Conservation (phyloP, 1,139 yeast genomes). For the Suhomyces atakaporum region DNA sequence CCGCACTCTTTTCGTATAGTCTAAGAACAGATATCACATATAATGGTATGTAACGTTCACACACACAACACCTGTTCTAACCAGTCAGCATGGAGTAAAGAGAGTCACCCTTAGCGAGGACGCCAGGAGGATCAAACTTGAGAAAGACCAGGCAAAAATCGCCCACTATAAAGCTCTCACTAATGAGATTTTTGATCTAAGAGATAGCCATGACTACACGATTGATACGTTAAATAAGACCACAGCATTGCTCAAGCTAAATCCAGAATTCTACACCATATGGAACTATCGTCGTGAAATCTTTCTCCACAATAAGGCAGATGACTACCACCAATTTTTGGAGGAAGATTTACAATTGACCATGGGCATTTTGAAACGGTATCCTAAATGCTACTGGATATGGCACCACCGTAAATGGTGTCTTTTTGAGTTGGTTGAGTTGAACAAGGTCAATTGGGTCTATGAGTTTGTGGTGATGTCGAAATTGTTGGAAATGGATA, state of each 20-base stretch:
- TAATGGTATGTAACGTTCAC: slow-evolving; percentile 1
- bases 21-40: too few relatives aligned
- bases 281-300: slow-evolving; percentile 92
- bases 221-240: slow-evolving; percentile 47
- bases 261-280: slow-evolving; percentile 85
- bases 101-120: slow-evolving; percentile 60
- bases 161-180: slow-evolving; percentile 52
- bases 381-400: slow-evolving; percentile 93
- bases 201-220: slow-evolving; percentile 34
- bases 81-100: slow-evolving; percentile 66
- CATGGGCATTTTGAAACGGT: slow-evolving; percentile 57
- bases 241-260: slow-evolving; percentile 57
- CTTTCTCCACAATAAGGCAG: slow-evolving; percentile 28
- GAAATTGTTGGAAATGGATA: slow-evolving; percentile 67
- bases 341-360: slow-evolving; percentile 63
- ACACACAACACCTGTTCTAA: slow-evolving; percentile 9
- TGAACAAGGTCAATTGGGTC: slow-evolving; percentile 58
- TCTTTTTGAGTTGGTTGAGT: slow-evolving; percentile 51
- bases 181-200: slow-evolving; percentile 39
- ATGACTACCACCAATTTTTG: slow-evolving; percentile 33
- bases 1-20: too few relatives aligned
- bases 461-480: slow-evolving; percentile 69
- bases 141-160: slow-evolving; percentile 56
- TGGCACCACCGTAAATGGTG: slow-evolving; percentile 96
- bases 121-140: slow-evolving; percentile 54